Evolutionary conservation across 208 protist genomes (phyloP).

Genomic region (Acanthamoeba culbertsoni): DNA sequence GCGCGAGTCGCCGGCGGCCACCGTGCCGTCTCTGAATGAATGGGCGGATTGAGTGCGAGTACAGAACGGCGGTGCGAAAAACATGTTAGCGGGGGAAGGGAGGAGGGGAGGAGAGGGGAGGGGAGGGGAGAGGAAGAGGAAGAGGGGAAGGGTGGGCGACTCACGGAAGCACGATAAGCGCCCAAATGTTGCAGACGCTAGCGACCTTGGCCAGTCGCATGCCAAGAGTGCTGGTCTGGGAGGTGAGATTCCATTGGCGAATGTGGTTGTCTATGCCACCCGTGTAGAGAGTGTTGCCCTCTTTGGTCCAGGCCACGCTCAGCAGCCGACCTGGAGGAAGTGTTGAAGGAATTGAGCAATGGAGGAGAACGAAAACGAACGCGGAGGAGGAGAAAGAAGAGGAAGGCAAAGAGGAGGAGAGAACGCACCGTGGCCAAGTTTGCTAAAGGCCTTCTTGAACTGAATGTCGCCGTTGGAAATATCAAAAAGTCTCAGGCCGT

Average conservation of each 20-base stretch:
- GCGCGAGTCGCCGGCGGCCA: background rate
- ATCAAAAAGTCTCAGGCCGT: slow-evolving; percentile 11
- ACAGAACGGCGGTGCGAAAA: no score
- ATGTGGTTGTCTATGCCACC: background rate
- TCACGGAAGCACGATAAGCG: background rate
- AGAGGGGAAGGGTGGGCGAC: background rate
- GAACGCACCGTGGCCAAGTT: background rate
- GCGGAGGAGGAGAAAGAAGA: no score
- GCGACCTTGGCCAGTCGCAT: background rate
- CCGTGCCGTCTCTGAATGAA: background rate
- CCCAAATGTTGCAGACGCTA: background rate
- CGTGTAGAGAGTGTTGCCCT: background rate
- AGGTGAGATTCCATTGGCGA: background rate
- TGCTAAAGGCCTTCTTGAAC: background rate
- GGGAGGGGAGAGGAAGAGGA: background rate
- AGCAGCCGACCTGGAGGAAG: background rate
- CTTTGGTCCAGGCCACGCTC: background rate
- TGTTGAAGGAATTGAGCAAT: background rate
- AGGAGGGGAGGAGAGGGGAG: background rate
- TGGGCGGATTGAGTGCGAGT: background rate
- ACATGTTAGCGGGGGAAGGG: background rate
- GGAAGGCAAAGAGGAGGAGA: background rate
- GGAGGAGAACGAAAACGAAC: background rate
- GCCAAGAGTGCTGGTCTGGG: background rate
- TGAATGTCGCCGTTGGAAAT: background rate